phyloP scores from a whole-genome alignment of 2,329 filamentous ascomycete species.

The Aspergillus hortae region DNA sequence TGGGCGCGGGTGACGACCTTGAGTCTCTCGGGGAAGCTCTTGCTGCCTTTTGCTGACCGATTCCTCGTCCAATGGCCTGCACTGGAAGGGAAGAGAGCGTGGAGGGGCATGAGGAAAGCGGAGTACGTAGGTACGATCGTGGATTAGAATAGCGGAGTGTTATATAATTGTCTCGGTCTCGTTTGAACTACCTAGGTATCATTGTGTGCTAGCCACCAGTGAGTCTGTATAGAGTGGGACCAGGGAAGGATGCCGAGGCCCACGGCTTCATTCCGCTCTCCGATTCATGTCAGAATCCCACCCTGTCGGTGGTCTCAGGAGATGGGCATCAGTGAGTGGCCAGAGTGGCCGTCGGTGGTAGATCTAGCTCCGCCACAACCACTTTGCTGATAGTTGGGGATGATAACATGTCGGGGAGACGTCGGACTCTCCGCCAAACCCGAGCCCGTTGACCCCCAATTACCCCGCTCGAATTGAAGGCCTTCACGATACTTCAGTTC shows the following conservation, averaged over 20 bases:
- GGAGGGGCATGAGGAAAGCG: constrained; percentile 36
- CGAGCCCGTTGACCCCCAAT: background rate
- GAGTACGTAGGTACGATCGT: constrained; percentile 40
- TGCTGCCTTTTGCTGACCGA: constrained; percentile 69
- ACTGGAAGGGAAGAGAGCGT: constrained; percentile 49
- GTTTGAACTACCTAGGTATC: no score
- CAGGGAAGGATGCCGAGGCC: background rate
- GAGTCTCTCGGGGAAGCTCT: constrained; percentile 77
- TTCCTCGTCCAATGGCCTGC: constrained; percentile 79
- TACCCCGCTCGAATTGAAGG: background rate
- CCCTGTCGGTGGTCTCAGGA: no score
- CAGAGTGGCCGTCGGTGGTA: background rate
- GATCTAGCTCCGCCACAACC: background rate
- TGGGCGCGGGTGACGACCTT: constrained; percentile 81
- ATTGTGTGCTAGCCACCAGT: background rate
- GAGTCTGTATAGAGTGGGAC: background rate
- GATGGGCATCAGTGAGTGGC: background rate
- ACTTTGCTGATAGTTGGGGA: background rate
- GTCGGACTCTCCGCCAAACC: background rate
- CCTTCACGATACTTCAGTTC: no score
- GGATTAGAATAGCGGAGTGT: constrained; percentile 5
- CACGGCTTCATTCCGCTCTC: background rate
- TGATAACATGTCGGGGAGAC: background rate
- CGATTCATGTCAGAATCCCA: background rate
- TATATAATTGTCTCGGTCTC: no score